A percentile compares a stretch with the other conserved stretches of the same genome.
Evolutionary conservation across 2,329 filamentous ascomycete genomes (phyloP).

Genomic region (Penicillium brasilianum): DNA sequence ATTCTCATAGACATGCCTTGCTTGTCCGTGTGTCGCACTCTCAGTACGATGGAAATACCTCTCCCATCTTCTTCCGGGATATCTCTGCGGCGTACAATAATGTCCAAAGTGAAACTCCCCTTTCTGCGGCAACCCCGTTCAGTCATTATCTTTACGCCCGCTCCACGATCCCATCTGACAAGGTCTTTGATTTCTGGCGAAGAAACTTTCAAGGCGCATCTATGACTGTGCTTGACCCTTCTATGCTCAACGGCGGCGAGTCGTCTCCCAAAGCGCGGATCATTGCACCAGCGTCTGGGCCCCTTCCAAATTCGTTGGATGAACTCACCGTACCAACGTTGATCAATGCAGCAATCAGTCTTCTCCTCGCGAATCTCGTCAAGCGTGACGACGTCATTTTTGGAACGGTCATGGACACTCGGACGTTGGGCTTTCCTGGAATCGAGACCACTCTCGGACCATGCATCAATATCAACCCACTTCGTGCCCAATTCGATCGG

Average conservation of each 20-base stretch:
- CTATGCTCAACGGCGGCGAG: not conserved
- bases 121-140: not conserved
- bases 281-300: not conserved
- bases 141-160: not conserved
- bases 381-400: not conserved
- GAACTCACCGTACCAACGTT: not conserved
- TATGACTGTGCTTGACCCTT: not conserved
- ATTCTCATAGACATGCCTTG: not conserved
- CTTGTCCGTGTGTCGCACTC: not conserved
- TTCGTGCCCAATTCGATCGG: not conserved
- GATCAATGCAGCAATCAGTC: not conserved
- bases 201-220: not conserved
- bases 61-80: not conserved
- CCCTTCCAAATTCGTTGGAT: not conserved
- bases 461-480: not conserved
- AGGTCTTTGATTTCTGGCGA: not conserved
- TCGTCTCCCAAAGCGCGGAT: not conserved
- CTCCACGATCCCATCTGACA: not conserved
- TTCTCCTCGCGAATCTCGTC: not conserved
- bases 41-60: not conserved
- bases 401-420: not conserved
- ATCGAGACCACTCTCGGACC: not conserved
- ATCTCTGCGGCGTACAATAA: not conserved
- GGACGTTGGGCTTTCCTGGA: not conserved
- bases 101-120: not conserved